Evolutionary conservation across 805 yeast species (phyloP), one percentile per base, ranked within the genome.

Genomic region (Metschnikowia rubicola): DNA sequence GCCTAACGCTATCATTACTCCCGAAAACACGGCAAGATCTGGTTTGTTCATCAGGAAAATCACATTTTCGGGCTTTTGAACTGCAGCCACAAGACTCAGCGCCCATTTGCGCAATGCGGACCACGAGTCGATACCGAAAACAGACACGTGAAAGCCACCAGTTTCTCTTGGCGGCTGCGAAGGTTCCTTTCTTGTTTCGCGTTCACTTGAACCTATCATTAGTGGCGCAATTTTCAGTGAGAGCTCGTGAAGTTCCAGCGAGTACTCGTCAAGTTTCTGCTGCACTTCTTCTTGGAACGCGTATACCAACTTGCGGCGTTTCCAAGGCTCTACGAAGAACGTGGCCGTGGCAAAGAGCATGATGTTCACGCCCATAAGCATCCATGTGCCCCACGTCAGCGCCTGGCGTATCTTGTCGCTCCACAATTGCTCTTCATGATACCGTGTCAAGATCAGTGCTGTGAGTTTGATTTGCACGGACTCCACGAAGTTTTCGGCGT

Each of bases 361-460:
- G 26, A 92, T 76, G 68, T 94, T 94, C 53, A 89, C 77, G 1
- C 89, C 94, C 96, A 91, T 89, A 37, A 94, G 73, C 4, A 84
- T 70, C 76, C 94, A 82, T 0, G 99, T 94, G 2, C 98, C 99
- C 96, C 97, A 94, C 0, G 98, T 91, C 6, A 96, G 88, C 5
- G 96, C 89, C 54, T 91, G 79, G 51, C 99, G 74, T 50, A 94
- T 94, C 65, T 91, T 91, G 67, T 94, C 99, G 2, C 97, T 88
- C 98, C 99, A 94, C 8, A 94, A 81, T 65, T 94, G 98, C 60
- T 94, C 99, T 63, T 94, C 98, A 53, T 92, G 96, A 59, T 94
- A 94, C 56, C 98, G 73, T 2, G 90, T 83, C 59, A 92, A 72
- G 13, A 94, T 94, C 49, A 88, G 84, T 47, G 83, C 83, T 13